Conservation (phyloP, 2,329 filamentous ascomycete species). For the Exophiala sp. region DNA sequence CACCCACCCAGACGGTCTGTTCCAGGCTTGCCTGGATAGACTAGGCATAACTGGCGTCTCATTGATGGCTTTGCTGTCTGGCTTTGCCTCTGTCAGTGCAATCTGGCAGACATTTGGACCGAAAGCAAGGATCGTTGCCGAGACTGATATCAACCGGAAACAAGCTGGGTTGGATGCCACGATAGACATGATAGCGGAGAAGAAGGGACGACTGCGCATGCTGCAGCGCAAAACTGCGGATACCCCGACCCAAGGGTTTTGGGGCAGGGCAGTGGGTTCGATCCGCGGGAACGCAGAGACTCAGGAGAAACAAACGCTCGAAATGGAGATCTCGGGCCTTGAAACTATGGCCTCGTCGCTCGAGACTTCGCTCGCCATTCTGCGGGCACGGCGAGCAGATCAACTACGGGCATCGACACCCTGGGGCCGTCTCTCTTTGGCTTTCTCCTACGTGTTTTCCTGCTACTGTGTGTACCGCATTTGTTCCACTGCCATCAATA, state of each 20-base stretch:
- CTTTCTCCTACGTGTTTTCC: conserved; percentile 64
- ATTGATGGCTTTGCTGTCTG: conserved; percentile 80
- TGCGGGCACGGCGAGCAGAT: conserved; percentile 58
- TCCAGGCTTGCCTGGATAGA: conserved; percentile 54
- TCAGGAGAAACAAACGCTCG: conserved; percentile 50
- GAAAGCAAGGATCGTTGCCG: conserved; percentile 59
- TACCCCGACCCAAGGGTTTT: conserved; percentile 50
- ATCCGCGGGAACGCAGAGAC: conserved; percentile 50
- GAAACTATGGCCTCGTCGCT: conserved; percentile 73
- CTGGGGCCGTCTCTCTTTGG: conserved; percentile 58
- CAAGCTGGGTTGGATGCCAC: conserved; percentile 72
- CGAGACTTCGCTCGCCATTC: conserved; percentile 56
- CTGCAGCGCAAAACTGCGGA: conserved; percentile 60
- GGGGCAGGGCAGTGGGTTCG: conserved; percentile 67
- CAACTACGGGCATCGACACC: conserved; percentile 63
- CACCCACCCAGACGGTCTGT: conserved; percentile 40
- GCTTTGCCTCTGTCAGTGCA: conserved; percentile 81
- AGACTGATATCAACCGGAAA: conserved; percentile 69
- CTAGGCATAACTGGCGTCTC: conserved; percentile 81
- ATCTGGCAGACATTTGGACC: conserved; percentile 78
- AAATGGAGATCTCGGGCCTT: conserved; percentile 71
- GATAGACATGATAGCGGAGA: conserved; percentile 69
- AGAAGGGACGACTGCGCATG: conserved; percentile 60
- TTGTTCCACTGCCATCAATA: conserved; percentile 62
- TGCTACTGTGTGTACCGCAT: conserved; percentile 82